Percentiles rank a stretch among this genome's conserved stretches.
These are phyloP conservation scores for Poa pratensis DNA, from an alignment of 176 grass and related monocot genomes.

Conservation along the genomic window DNA sequence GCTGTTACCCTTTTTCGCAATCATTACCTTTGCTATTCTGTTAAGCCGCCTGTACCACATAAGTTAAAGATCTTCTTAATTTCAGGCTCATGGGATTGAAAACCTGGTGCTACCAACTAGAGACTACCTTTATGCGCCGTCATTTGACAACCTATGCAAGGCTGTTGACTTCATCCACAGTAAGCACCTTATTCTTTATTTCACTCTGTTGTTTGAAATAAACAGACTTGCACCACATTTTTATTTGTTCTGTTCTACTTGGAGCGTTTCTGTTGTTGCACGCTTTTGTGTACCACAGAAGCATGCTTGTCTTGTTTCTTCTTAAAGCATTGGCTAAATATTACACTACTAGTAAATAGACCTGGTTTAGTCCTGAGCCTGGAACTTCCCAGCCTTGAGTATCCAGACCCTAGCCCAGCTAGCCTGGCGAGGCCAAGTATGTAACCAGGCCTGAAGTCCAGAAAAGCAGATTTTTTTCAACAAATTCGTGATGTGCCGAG, in stretches of 20 bases:
- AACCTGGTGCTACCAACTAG: constrained; percentile 87
- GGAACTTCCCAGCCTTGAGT: not conserved
- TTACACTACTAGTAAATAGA: not conserved
- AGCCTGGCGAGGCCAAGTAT: not conserved
- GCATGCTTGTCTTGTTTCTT: not conserved
- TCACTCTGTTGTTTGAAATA: not conserved
- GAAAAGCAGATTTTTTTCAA: not conserved
- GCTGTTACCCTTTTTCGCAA: not conserved
- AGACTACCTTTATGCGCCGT: constrained; percentile 98
- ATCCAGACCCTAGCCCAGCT: not conserved
- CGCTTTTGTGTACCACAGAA: not conserved
- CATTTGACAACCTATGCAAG: constrained; percentile 71
- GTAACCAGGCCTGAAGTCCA: not conserved
- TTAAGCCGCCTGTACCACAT: not conserved
- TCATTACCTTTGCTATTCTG: not conserved
- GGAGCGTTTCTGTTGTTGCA: not conserved
- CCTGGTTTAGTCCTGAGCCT: not conserved
- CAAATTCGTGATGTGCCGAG: not conserved
- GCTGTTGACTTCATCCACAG: constrained; percentile 89
- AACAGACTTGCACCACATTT: not conserved
- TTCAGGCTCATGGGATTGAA: constrained; percentile 84
- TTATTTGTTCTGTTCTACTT: not conserved
- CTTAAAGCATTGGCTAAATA: not conserved
- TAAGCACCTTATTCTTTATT: constrained; percentile 46
- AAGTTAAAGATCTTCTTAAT: constrained; percentile 28